These are phyloP conservation scores for Suillus subalutaceus DNA, from an alignment of 768 basidiomycete genomes.

Conservation along the genomic window DNA sequence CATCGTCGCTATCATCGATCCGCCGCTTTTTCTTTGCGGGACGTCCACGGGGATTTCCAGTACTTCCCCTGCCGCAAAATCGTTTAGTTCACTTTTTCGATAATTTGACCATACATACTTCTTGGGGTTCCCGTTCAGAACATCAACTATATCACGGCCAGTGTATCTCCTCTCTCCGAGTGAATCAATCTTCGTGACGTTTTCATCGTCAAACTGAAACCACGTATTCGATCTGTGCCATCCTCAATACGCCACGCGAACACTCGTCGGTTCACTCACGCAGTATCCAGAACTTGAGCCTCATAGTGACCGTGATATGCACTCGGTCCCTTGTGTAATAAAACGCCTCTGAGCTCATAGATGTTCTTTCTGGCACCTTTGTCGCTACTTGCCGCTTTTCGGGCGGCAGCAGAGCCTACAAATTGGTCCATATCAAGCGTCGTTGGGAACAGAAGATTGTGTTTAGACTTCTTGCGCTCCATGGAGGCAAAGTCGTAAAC, in stretches of 20 bases:
- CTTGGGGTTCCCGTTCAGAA: conserved; percentile 28
- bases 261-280: conserved; percentile 44
- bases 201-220: conserved; percentile 94
- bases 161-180: conserved; percentile 49
- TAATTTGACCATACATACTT: conserved; percentile 30
- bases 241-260: conserved; percentile 7
- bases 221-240: conserved; percentile 63
- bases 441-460: conserved; percentile 76
- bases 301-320: conserved; percentile 93
- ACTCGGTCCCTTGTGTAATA: conserved; percentile 89
- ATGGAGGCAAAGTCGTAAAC: conserved; percentile 78
- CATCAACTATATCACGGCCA: conserved; percentile 33
- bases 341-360: conserved; percentile 86
- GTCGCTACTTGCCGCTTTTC: conserved; percentile 19
- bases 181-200: conserved; percentile 63
- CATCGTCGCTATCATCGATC: conserved; percentile 64
- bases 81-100: conserved; percentile 2
- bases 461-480: conserved; percentile 87
- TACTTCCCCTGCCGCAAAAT: conserved; percentile 22
- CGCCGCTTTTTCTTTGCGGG: conserved; percentile 54
- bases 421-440: conserved; percentile 74
- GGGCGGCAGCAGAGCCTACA: conserved; percentile 39
- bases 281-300: conserved; percentile 76
- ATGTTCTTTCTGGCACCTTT: conserved; percentile 32
- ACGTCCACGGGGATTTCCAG: conserved; percentile 39